These are phyloP conservation scores for Phallus indusiatus DNA, from an alignment of 768 basidiomycete species.

Conservation along the genomic window DNA sequence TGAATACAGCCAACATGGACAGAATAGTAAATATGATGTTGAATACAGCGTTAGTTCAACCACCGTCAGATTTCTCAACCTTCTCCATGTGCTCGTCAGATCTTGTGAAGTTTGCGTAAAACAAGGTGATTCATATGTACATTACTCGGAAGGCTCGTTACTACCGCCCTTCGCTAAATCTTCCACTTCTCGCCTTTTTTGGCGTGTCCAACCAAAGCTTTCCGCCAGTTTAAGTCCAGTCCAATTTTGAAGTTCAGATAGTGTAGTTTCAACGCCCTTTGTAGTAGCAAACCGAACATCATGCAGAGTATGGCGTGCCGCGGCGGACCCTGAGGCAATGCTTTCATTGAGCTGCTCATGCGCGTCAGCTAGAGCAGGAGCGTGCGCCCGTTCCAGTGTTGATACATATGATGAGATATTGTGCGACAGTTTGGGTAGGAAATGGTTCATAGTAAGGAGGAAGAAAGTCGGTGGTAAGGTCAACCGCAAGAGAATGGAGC, in stretches of 20 bases:
- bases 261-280: slow-evolving; percentile 34
- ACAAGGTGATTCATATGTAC: no score
- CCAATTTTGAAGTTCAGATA: slow-evolving; percentile 50
- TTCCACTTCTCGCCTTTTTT: slow-evolving; percentile 15
- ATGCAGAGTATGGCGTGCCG: slow-evolving; percentile 25
- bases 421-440: slow-evolving; percentile 73
- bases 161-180: slow-evolving; percentile 13
- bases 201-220: slow-evolving; percentile 37
- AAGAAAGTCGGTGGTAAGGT: slow-evolving; percentile 71
- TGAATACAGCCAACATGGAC: no score
- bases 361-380: slow-evolving; percentile 58
- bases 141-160: slow-evolving; percentile 17
- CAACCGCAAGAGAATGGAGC: slow-evolving; percentile 57
- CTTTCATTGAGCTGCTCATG: slow-evolving; percentile 30
- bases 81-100: no score
- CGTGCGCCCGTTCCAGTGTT: slow-evolving; percentile 59
- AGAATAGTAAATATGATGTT: no score
- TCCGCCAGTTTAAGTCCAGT: slow-evolving; percentile 70
- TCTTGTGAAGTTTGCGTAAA: no score
- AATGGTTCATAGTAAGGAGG: slow-evolving; percentile 61
- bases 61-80: no score
- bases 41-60: no score
- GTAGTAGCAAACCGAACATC: slow-evolving; percentile 37
- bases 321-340: slow-evolving; percentile 5
- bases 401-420: slow-evolving; percentile 62